phyloP scores from a whole-genome alignment of 192 early-diverging fungal genomes.

The Backusella sp. region DNA sequence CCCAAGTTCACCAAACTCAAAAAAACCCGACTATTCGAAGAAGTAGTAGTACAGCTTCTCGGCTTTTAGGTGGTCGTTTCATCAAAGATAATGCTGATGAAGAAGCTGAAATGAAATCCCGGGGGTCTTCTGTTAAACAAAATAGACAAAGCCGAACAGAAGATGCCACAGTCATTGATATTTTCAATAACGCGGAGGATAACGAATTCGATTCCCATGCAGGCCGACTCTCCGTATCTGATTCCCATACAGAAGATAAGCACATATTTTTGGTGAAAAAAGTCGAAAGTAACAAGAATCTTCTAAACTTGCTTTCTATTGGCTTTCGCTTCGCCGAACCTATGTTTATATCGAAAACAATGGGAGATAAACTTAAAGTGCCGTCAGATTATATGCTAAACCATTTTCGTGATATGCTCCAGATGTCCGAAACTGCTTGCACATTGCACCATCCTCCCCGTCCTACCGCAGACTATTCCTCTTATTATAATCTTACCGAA shows the following conservation, averaged over 20 bases:
- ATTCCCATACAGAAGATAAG: neutral
- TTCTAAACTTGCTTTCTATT: conserved; percentile 20
- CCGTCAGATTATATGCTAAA: conserved; percentile 25
- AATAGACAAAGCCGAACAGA: neutral
- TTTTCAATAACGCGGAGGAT: neutral
- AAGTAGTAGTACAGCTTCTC: neutral
- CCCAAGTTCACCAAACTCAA: neutral
- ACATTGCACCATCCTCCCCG: neutral
- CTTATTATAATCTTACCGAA: neutral
- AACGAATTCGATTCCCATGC: neutral
- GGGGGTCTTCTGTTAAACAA: neutral
- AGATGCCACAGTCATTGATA: conserved; percentile 10
- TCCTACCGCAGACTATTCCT: neutral
- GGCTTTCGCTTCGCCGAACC: conserved; percentile 41
- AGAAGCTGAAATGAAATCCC: neutral
- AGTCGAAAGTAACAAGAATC: conserved; percentile 7
- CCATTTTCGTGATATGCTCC: conserved; percentile 35
- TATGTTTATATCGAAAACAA: conserved; percentile 29
- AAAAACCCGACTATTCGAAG: neutral
- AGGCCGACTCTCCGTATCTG: neutral
- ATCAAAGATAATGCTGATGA: neutral
- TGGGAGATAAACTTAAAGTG: conserved; percentile 31
- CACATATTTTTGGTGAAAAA: conserved; percentile 39
- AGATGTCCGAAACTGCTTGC: neutral
- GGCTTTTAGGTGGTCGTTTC: neutral